These are phyloP conservation scores for Mycena sp. DNA, from an alignment of 1,284 basidiomycete species.

Conservation along the genomic window DNA sequence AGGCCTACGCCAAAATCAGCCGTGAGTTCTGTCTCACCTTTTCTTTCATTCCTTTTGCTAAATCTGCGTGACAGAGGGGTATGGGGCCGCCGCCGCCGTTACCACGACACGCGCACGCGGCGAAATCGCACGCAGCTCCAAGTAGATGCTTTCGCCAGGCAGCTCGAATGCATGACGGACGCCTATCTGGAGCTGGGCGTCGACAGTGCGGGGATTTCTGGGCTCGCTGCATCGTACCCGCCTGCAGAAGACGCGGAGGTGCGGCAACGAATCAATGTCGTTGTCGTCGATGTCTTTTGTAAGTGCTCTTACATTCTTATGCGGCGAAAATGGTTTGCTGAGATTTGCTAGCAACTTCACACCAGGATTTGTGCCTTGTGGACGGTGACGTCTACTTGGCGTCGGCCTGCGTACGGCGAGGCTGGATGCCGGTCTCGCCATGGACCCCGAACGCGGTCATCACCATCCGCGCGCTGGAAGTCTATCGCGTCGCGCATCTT, in stretches of 20 bases:
- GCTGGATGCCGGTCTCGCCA: no score
- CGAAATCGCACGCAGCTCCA: background rate
- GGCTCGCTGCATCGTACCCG: no score
- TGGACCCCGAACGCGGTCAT: no score
- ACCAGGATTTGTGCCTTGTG: background rate
- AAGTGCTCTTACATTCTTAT: background rate
- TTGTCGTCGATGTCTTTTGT: background rate
- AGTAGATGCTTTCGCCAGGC: no score
- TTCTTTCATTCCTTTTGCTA: background rate
- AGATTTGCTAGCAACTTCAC: background rate
- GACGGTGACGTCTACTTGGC: background rate
- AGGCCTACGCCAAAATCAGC: background rate
- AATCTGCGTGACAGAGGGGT: background rate
- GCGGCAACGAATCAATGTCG: background rate
- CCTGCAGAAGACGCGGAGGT: background rate
- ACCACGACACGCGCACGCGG: background rate
- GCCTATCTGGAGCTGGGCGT: background rate
- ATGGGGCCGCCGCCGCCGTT: background rate
- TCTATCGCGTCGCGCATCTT: slow-evolving; percentile 24
- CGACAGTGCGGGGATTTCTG: background rate
- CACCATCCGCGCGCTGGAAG: no score
- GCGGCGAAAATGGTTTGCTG: background rate
- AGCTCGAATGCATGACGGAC: background rate
- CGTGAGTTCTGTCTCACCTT: background rate
- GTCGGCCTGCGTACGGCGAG: no score